A percentile compares a stretch with the other conserved stretches of the same genome.
phyloP scores from a whole-genome alignment of 129 eudicot species.

The Lactuca saligna region DNA sequence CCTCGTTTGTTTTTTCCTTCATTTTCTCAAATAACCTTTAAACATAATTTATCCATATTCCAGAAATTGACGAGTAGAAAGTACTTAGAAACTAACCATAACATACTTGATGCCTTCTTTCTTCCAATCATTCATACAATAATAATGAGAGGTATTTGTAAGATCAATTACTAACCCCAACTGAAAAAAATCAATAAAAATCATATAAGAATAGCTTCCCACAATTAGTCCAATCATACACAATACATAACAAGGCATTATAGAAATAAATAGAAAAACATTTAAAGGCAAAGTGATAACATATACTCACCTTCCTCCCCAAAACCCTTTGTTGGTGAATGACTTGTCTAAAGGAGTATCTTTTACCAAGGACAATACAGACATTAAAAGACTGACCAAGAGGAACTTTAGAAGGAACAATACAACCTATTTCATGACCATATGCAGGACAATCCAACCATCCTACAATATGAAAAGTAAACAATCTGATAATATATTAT shows the following conservation, averaged over 20 bases:
- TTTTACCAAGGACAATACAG: conserved; percentile 76
- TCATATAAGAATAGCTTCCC: background rate
- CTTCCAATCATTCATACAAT: no score
- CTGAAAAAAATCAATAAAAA: conserved; percentile 42
- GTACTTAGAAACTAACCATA: no score
- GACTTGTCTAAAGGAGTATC: conserved; percentile 95
- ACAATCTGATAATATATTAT: no score
- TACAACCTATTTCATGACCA: conserved; percentile 76
- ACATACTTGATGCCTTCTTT: no score
- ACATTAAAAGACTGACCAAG: conserved; percentile 79
- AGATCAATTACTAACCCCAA: conserved; percentile 93
- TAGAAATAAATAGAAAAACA: no score
- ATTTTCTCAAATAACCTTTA: no score
- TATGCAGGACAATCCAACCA: conserved; percentile 92
- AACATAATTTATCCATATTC: no score
- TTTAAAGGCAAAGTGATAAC: no score
- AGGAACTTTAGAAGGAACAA: conserved; percentile 24
- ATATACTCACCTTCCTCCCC: background rate
- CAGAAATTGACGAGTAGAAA: no score
- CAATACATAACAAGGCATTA: no score
- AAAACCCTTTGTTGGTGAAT: conserved; percentile 81
- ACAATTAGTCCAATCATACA: conserved; percentile 36
- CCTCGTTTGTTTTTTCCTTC: no score
- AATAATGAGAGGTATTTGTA: conserved; percentile 75
- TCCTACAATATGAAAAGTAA: conserved; percentile 43